Base-by-base conservation (phyloP, 768 basidiomycete genomes). In the Cyathus striatus region DNA sequence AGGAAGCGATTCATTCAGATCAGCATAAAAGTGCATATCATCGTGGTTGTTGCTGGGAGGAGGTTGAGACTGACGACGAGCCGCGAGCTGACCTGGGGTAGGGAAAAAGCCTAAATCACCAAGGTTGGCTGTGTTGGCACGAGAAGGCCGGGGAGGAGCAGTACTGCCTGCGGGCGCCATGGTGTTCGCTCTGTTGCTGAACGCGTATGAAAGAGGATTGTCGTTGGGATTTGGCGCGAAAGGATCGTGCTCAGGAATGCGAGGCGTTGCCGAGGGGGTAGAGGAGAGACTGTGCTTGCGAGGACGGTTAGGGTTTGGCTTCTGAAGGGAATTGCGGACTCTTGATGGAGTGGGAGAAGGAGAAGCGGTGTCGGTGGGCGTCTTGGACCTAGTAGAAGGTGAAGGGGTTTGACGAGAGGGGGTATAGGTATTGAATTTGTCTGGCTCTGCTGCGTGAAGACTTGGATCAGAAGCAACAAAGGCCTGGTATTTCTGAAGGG, bases 61-160 rank as follows among this genome's bases (percentile, higher is more conserved):
- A 36, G 78, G 81, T 20, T 69, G 64, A 24, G 79, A 81, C 43
- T 79, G 64, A 41, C 79, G 75, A 38, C 75, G 77, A 17, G 69
- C 52, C 4, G 73, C 63, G 30, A 73, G 56, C 38, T 64, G 51
- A 36, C 61, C 50, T 42, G 68, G 65, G 6, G 61, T 55, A 18
- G 78, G 67, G 59, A 83, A 83, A n/a, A n/a, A n/a, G n/a, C n/a
- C n/a, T 54, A 90, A 65, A 64, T 92, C 89, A 62, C 75, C 81
- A 38, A 91, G 72, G 42, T 73, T 90, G 24, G 83, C 85, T 3
- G 90, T 92, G 61, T 92, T 92, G 46, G 84, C 85, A 44, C 90
- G 77, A 36, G 87, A 89, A 0, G 90, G 90, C 34, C 90, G 77
- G 2, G 84, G 81, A 6, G 89, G 89, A 1, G 87, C 80, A 0